phyloP scores from a whole-genome alignment of 2,329 filamentous ascomycete genomes.

The Epichloe gansuensis region DNA sequence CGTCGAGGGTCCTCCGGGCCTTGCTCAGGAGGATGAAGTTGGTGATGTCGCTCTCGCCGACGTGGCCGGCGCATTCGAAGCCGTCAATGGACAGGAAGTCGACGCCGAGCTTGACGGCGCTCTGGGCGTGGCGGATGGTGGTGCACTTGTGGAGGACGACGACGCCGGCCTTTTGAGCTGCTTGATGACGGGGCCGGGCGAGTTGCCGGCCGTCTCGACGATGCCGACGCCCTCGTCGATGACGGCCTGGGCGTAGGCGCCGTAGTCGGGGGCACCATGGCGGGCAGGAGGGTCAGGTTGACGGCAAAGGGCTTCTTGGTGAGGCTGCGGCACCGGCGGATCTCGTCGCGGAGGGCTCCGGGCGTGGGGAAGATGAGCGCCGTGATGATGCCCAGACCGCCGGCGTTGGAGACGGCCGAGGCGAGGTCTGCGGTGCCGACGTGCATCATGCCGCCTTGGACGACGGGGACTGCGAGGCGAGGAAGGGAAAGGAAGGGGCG shows the following conservation, averaged over 20 bases:
- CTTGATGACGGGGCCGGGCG: conserved; percentile 77
- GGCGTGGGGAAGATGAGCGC: conserved; percentile 88
- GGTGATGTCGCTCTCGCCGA: conserved; percentile 77
- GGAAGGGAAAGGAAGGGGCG: neutral
- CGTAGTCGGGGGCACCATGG: conserved; percentile 88
- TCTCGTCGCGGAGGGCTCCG: conserved; percentile 86
- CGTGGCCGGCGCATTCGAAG: conserved; percentile 90
- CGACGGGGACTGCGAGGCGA: conserved; percentile 51
- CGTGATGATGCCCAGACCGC: conserved; percentile 71
- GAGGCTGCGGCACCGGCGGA: conserved; percentile 71
- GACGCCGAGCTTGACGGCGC: conserved; percentile 84
- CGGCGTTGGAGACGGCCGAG: conserved; percentile 67
- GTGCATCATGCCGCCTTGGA: conserved; percentile 83
- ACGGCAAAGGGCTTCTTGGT: conserved; percentile 76
- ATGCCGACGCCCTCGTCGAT: conserved; percentile 87
- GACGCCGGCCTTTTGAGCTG: conserved; percentile 69
- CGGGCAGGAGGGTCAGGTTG: conserved; percentile 87
- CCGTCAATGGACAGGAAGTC: conserved; percentile 96
- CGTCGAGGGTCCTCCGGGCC: conserved; percentile 68
- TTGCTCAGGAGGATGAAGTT: conserved; percentile 81
- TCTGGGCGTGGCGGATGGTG: conserved; percentile 83
- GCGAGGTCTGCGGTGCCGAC: conserved; percentile 72
- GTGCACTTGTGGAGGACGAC: conserved; percentile 96
- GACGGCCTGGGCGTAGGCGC: conserved; percentile 78
- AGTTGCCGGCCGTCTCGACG: conserved; percentile 86